phyloP scores from a whole-genome alignment of 768 basidiomycete genomes.

The Hygrocybe punicea region DNA sequence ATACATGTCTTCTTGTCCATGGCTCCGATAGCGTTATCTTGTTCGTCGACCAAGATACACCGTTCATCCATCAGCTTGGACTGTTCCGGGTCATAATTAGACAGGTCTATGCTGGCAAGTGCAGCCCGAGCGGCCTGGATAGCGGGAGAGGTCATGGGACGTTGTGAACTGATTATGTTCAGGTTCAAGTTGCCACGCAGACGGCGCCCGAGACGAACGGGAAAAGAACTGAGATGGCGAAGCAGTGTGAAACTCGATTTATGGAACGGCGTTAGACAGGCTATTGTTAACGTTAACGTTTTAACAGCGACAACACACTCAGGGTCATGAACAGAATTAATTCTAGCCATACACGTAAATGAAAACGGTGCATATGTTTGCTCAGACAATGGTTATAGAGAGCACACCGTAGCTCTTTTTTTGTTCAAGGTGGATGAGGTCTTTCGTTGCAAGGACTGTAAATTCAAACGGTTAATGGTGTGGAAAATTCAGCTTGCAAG shows the following conservation, averaged over 20 bases:
- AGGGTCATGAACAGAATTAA: too few species aligned
- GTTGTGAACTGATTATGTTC: background rate
- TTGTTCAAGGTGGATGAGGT: slow-evolving; percentile 62
- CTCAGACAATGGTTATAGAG: slow-evolving; percentile 34
- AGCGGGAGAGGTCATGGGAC: slow-evolving; percentile 56
- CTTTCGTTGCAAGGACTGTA: slow-evolving; percentile 74
- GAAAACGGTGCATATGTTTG: too few species aligned
- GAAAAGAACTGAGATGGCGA: too few species aligned
- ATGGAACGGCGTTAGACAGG: too few species aligned
- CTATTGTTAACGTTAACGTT: too few species aligned
- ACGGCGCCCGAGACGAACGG: too few species aligned
- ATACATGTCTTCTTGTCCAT: slow-evolving; percentile 95
- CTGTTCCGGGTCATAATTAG: slow-evolving; percentile 86
- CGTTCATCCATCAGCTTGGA: slow-evolving; percentile 94
- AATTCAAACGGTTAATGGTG: slow-evolving; percentile 3
- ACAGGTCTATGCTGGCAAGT: slow-evolving; percentile 73
- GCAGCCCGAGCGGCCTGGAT: slow-evolving; percentile 57
- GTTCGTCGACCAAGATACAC: slow-evolving; percentile 87
- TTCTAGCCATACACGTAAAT: too few species aligned
- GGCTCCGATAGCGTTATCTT: slow-evolving; percentile 81
- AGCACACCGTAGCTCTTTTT: slow-evolving; percentile 56
- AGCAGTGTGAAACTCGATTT: too few species aligned
- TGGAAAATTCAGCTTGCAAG: background rate
- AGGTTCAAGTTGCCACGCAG: background rate
- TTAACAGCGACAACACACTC: too few species aligned